Percentiles rank a stretch among this genome's conserved stretches.
phyloP scores from a whole-genome alignment of 164 flowering plant species.

The Buxus sempervirens region DNA sequence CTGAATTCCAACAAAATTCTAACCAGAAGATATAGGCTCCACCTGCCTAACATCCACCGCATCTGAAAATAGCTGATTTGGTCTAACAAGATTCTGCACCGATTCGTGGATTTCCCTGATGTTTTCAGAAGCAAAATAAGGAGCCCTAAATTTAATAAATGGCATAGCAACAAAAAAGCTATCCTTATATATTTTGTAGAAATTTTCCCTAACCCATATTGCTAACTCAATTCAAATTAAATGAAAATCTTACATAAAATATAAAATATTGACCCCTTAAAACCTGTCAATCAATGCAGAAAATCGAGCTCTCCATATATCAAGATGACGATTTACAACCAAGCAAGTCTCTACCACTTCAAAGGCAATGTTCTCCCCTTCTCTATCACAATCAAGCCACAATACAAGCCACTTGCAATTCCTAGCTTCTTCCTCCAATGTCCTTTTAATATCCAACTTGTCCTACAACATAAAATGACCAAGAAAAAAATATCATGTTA shows the following conservation, averaged over 20 bases:
- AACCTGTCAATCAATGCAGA: slow-evolving; percentile 91
- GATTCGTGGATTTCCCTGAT: slow-evolving; percentile 78
- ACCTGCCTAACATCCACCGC: slow-evolving; percentile 99
- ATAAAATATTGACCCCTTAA: background rate
- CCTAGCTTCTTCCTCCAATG: slow-evolving; percentile 87
- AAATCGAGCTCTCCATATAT: slow-evolving; percentile 76
- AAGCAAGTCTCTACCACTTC: slow-evolving; percentile 86
- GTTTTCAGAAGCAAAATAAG: slow-evolving; percentile 5
- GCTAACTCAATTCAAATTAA: background rate
- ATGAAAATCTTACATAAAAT: background rate
- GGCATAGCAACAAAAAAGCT: background rate
- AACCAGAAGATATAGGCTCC: background rate
- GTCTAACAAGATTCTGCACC: slow-evolving; percentile 65
- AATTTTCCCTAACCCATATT: background rate
- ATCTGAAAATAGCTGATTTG: slow-evolving; percentile 73
- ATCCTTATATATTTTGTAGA: background rate
- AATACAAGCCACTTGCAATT: slow-evolving; percentile 80
- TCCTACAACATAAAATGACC: slow-evolving; percentile 36
- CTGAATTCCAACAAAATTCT: background rate
- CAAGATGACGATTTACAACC: slow-evolving; percentile 49
- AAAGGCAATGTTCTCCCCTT: slow-evolving; percentile 95
- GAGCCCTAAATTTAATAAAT: no score
- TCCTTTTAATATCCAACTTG: slow-evolving; percentile 73
- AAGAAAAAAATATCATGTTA: background rate
- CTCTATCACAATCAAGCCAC: slow-evolving; percentile 98